phyloP scores from a whole-genome alignment of 805 yeast genomes.

The Teunomyces panamensis region DNA sequence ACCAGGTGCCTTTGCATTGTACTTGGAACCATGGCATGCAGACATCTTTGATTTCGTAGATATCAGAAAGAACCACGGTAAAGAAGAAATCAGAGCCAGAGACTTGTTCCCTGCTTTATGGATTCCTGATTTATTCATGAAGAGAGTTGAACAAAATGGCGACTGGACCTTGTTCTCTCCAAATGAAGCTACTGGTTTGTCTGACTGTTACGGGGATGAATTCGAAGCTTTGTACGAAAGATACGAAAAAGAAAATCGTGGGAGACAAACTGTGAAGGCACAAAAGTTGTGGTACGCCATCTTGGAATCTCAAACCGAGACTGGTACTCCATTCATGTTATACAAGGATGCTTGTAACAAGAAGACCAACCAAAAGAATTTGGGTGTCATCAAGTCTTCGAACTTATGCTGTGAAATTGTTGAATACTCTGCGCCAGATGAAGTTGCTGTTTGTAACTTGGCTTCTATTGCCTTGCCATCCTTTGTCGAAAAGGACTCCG shows the following conservation, averaged over 20 bases:
- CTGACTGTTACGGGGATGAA: slow-evolving; percentile 55
- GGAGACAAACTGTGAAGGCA: slow-evolving; percentile 50
- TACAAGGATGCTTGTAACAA: slow-evolving; percentile 61
- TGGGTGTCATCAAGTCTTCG: slow-evolving; percentile 59
- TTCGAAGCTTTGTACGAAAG: slow-evolving; percentile 49
- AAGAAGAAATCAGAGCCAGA: slow-evolving; percentile 61
- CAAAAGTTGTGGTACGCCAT: slow-evolving; percentile 61
- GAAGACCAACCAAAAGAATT: slow-evolving; percentile 58
- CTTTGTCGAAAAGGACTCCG: slow-evolving; percentile 43
- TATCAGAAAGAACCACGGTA: slow-evolving; percentile 61
- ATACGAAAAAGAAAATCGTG: slow-evolving; percentile 52
- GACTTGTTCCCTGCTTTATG: slow-evolving; percentile 62
- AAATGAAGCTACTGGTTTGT: slow-evolving; percentile 55
- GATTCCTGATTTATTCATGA: slow-evolving; percentile 63
- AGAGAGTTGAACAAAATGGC: slow-evolving; percentile 53
- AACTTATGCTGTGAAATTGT: slow-evolving; percentile 64
- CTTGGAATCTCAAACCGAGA: slow-evolving; percentile 61
- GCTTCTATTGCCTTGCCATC: slow-evolving; percentile 60
- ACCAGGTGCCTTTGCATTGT: slow-evolving; percentile 63
- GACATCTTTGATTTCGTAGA: slow-evolving; percentile 59
- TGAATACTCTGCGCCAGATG: slow-evolving; percentile 56
- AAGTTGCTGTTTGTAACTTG: slow-evolving; percentile 60
- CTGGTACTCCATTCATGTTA: slow-evolving; percentile 64
- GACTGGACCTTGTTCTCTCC: slow-evolving; percentile 62
- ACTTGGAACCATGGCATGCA: slow-evolving; percentile 63